Evolutionary conservation across 108 stramenopile species (phyloP).

Genomic region (Nitzschia sp.): DNA sequence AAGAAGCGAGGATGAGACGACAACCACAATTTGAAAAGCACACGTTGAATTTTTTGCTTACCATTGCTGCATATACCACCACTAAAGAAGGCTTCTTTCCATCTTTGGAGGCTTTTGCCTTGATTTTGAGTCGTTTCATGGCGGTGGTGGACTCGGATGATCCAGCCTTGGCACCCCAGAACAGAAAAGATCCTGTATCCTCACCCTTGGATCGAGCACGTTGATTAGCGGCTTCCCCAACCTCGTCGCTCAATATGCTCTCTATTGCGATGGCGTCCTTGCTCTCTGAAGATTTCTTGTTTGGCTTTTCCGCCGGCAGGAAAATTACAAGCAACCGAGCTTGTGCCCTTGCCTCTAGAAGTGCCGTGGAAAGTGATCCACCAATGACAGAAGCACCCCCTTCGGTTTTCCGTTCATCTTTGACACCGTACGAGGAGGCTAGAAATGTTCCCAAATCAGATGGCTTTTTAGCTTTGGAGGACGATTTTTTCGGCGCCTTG

Average conservation of each 20-base stretch:
- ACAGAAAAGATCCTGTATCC: conserved; percentile 51
- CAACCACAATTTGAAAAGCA: neutral
- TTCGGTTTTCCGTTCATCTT: conserved; percentile 17
- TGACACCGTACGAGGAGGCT: conserved; percentile 27
- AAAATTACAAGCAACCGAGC: conserved; percentile 74
- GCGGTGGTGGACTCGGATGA: conserved; percentile 54
- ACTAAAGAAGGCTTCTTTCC: conserved; percentile 52
- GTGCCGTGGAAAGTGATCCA: conserved; percentile 56
- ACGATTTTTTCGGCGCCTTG: neutral
- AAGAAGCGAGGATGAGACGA: neutral
- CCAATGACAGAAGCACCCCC: conserved; percentile 18
- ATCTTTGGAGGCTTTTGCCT: conserved; percentile 35
- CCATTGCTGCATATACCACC: conserved; percentile 58
- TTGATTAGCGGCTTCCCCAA: conserved; percentile 46
- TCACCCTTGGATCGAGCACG: conserved; percentile 49
- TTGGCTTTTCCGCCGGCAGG: conserved; percentile 55
- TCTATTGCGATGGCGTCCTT: conserved; percentile 41
- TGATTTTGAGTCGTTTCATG: conserved; percentile 62
- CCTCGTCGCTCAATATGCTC: conserved; percentile 53
- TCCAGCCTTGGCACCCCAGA: conserved; percentile 68
- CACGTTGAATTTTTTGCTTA: conserved; percentile 1
- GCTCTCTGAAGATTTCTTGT: conserved; percentile 3
- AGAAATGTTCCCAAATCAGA: conserved; percentile 44
- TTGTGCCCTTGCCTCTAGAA: conserved; percentile 51
- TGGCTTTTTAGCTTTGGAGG: neutral